A percentile compares a stretch with the other conserved stretches of the same genome.
These are phyloP conservation scores for Cryptococcus sp. DNA, from an alignment of 1,284 basidiomycete species.

Conservation along the genomic window DNA sequence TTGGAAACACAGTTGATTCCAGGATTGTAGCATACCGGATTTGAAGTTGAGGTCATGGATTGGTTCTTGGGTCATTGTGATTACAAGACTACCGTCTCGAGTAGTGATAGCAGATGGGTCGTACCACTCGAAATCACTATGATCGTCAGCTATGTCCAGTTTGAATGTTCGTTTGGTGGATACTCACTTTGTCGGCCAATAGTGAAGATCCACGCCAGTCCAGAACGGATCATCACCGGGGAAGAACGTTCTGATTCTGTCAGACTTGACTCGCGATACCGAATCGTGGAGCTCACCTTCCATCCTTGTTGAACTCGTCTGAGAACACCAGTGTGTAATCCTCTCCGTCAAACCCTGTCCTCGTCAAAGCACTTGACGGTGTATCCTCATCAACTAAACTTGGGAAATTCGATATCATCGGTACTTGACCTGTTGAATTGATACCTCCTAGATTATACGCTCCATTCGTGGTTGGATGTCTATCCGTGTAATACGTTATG, in stretches of 20 bases:
- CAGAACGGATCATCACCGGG: slow-evolving; percentile 52
- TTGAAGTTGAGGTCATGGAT: slow-evolving; percentile 72
- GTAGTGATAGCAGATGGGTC: slow-evolving; percentile 79
- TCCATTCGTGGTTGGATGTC: slow-evolving; percentile 40
- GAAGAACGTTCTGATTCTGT: slow-evolving; percentile 64
- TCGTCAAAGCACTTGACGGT: slow-evolving; percentile 30
- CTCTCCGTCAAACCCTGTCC: slow-evolving; percentile 43
- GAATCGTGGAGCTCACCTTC: slow-evolving; percentile 53
- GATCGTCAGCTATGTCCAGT: slow-evolving; percentile 6
- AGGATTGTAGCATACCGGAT: slow-evolving; percentile 52
- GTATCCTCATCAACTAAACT: slow-evolving; percentile 74
- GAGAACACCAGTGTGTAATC: slow-evolving; percentile 50
- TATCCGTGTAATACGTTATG: slow-evolving; percentile 41
- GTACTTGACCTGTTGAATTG: slow-evolving; percentile 57
- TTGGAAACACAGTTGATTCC: slow-evolving; percentile 84
- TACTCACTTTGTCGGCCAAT: slow-evolving; percentile 56
- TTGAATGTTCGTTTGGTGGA: neutral
- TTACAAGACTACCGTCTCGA: slow-evolving; percentile 66
- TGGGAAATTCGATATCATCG: slow-evolving; percentile 58
- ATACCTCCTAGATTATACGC: slow-evolving; percentile 56
- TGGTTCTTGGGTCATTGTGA: slow-evolving; percentile 64
- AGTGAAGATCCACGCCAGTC: slow-evolving; percentile 60
- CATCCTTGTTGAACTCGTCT: slow-evolving; percentile 58
- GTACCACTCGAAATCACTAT: slow-evolving; percentile 66
- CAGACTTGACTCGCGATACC: neutral